Conservation (phyloP, 1,139 yeast genomes). For the Kodamaea suecica region DNA sequence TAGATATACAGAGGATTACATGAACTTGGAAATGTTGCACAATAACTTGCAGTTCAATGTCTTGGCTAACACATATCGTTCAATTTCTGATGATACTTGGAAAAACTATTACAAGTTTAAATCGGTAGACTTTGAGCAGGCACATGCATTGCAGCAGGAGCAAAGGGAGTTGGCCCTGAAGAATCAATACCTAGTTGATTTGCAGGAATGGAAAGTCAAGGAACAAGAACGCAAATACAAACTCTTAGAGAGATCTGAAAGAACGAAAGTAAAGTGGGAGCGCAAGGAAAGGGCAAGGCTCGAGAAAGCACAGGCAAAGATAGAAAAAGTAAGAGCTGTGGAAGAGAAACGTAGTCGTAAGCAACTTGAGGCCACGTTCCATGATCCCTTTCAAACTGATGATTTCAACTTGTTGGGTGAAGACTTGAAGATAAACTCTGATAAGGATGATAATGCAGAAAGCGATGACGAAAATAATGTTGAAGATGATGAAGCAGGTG, state of each 20-base stretch:
- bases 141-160: conserved; percentile 22
- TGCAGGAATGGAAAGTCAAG: conserved; percentile 18
- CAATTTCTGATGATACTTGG: conserved; percentile 42
- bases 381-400: conserved; percentile 19
- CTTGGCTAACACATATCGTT: conserved; percentile 40
- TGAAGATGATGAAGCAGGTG: conserved; percentile 10
- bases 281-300: conserved; percentile 12
- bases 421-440: conserved; percentile 7
- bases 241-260: conserved; percentile 11
- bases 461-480: conserved; percentile 7
- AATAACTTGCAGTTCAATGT: conserved; percentile 43
- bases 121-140: conserved; percentile 39
- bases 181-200: conserved; percentile 14
- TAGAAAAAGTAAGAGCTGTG: conserved; percentile 6
- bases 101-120: conserved; percentile 38
- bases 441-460: conserved; percentile 5
- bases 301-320: conserved; percentile 6
- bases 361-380: conserved; percentile 18
- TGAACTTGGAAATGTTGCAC: conserved; percentile 45
- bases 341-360: conserved; percentile 13
- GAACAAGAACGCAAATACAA: conserved; percentile 21
- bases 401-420: conserved; percentile 12
- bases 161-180: conserved; percentile 11
- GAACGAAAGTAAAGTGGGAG: conserved; percentile 15
- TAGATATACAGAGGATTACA: conserved; percentile 34